Evolutionary conservation across 768 basidiomycete genomes (phyloP).

Genomic region (Dendrothele bispora): DNA sequence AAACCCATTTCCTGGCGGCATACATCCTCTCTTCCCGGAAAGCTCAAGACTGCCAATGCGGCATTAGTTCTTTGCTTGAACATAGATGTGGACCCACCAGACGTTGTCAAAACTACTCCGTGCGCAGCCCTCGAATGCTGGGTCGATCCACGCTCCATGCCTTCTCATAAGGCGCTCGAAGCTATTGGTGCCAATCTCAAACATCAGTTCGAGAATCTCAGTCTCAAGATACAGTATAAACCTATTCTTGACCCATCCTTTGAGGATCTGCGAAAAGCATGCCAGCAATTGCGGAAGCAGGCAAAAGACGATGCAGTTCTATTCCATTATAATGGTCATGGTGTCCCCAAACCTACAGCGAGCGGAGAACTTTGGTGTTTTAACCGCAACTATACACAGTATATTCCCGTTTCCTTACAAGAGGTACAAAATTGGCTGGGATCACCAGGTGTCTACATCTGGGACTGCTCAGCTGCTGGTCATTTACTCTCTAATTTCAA

Average conservation of each 20-base stretch:
- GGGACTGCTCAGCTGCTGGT: constrained; percentile 99
- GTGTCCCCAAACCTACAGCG: constrained; percentile 93
- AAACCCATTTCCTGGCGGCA: constrained; percentile 75
- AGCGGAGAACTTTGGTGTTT: constrained; percentile 99
- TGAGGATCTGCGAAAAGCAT: constrained; percentile 89
- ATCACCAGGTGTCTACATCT: constrained; percentile 94
- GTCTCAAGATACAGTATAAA: constrained; percentile 92
- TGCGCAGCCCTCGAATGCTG: constrained; percentile 95
- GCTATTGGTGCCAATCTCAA: constrained; percentile 91
- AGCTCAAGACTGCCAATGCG: constrained; percentile 89
- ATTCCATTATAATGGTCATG: constrained; percentile 98
- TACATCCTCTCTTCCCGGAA: constrained; percentile 65
- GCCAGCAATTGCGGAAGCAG: constrained; percentile 76
- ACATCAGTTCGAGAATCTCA: constrained; percentile 94
- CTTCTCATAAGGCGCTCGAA: constrained; percentile 90
- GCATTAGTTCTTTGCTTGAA: constrained; percentile 91
- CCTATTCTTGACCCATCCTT: constrained; percentile 93
- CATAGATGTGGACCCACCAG: constrained; percentile 97
- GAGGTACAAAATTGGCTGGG: constrained; percentile 94
- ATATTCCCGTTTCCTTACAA: constrained; percentile 93
- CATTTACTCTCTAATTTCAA: constrained; percentile 91
- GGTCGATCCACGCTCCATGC: constrained; percentile 94
- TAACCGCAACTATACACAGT: constrained; percentile 95
- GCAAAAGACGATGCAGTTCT: constrained; percentile 93
- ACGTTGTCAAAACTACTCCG: constrained; percentile 95